Conservation (phyloP, 2,329 filamentous ascomycete genomes). For the Colletotrichum destructivum region DNA sequence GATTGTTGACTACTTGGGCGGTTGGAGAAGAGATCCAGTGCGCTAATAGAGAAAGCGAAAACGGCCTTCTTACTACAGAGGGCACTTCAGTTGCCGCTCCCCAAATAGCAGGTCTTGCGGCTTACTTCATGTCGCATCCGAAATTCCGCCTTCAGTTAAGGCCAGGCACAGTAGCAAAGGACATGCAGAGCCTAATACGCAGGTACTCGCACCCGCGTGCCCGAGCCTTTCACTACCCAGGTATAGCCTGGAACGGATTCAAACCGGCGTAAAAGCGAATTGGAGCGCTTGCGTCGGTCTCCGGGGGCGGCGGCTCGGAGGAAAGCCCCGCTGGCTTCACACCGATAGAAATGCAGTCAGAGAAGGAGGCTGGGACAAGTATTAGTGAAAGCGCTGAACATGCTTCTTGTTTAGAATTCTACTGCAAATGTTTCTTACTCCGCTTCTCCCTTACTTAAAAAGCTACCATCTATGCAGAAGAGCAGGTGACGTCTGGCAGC, state of each 20-base stretch:
- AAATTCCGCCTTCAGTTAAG: neutral
- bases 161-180: neutral
- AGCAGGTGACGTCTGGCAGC: too few species aligned
- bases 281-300: too few species aligned
- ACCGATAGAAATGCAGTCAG: too few species aligned
- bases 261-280: too few species aligned
- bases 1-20: neutral
- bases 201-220: neutral
- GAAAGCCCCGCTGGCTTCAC: too few species aligned
- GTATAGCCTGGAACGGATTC: constrained; percentile 20
- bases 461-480: too few species aligned
- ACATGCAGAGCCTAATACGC: neutral
- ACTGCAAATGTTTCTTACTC: too few species aligned
- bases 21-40: constrained; percentile 5
- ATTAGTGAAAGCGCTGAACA: too few species aligned
- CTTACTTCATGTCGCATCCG: constrained; percentile 10
- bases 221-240: neutral
- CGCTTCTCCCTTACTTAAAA: too few species aligned
- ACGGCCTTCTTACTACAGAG: neutral
- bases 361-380: too few species aligned
- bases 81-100: constrained; percentile 14
- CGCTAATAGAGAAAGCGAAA: neutral
- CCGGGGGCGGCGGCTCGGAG: too few species aligned
- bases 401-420: too few species aligned
- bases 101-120: constrained; percentile 6